Evolutionary conservation across 176 grass and related monocot species (phyloP).

Genomic region (Ensete glaucum): DNA sequence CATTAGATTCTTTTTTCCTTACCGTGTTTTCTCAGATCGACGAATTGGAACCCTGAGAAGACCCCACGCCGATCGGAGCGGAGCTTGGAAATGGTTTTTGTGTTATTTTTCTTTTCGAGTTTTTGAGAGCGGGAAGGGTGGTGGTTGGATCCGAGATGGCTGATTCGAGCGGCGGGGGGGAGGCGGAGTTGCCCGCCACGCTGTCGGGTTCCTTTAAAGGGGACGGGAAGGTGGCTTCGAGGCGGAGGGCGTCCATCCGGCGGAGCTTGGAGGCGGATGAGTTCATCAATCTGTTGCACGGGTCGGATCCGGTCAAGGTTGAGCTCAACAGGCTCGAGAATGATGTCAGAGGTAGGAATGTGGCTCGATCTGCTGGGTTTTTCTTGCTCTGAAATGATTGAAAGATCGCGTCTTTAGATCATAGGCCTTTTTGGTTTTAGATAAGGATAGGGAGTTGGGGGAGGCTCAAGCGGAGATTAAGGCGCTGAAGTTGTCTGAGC

Average conservation of each 20-base stretch:
- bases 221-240: slow-evolving; percentile 21
- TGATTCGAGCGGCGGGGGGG: neutral
- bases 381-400: neutral
- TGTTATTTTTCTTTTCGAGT: too few relatives aligned
- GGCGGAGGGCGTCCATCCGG: slow-evolving; percentile 39
- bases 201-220: neutral
- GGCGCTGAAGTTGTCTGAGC: slow-evolving; percentile 20
- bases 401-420: neutral
- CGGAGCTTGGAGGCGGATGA: slow-evolving; percentile 65
- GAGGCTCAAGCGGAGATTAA: slow-evolving; percentile 24
- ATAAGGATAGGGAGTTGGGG: slow-evolving; percentile 17
- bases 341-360: slow-evolving; percentile 83
- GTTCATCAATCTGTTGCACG: slow-evolving; percentile 80
- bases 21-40: slow-evolving; percentile 10
- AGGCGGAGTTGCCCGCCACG: neutral
- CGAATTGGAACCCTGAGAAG: slow-evolving; percentile 16
- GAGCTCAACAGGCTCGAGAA: slow-evolving; percentile 94
- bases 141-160: slow-evolving; percentile 16
- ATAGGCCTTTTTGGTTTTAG: neutral
- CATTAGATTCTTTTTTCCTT: slow-evolving; percentile 3
- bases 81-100: neutral
- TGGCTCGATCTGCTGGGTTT: slow-evolving; percentile 12
- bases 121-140: neutral
- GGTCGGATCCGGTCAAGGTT: slow-evolving; percentile 98
- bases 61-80: neutral